A percentile compares a stretch with the other conserved stretches of the same genome.
Conservation (phyloP, 2,329 filamentous ascomycete genomes). For the Fonsecaea monophora region DNA sequence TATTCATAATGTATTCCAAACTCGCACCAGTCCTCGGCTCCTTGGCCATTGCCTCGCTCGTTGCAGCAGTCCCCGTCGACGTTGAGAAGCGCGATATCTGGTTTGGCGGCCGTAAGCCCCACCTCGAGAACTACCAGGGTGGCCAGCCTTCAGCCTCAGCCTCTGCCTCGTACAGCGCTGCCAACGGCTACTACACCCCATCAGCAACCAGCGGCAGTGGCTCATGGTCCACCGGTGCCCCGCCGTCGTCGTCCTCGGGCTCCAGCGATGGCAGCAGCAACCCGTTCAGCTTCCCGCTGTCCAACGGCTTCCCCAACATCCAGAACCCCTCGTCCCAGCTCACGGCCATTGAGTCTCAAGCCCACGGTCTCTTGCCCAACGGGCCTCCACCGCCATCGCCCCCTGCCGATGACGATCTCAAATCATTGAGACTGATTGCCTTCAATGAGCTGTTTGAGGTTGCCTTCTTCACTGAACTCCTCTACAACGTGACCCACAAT, state of each 20-base stretch:
- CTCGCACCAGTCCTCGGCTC: constrained; percentile 28
- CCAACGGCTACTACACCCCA: constrained; percentile 24
- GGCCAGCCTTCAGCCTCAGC: not conserved
- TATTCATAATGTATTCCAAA: constrained; percentile 32
- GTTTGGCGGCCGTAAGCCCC: constrained; percentile 21
- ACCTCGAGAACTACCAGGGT: constrained; percentile 16
- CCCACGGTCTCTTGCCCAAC: constrained; percentile 69
- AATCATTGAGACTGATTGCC: constrained; percentile 69
- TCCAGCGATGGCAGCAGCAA: constrained; percentile 21
- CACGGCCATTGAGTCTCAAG: constrained; percentile 59
- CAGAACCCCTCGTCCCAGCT: constrained; percentile 57
- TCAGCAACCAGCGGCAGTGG: constrained; percentile 6
- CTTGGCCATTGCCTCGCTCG: constrained; percentile 32
- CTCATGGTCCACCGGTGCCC: constrained; percentile 8
- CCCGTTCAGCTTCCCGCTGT: constrained; percentile 37
- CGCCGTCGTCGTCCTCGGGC: constrained; percentile 3
- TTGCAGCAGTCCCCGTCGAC: constrained; percentile 30
- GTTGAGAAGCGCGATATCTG: constrained; percentile 28
- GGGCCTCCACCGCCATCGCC: constrained; percentile 59
- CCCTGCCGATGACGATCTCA: constrained; percentile 58
- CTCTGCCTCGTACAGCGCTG: constrained; percentile 2
- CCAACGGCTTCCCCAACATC: constrained; percentile 66
- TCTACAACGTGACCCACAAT: constrained; percentile 66
- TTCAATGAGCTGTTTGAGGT: constrained; percentile 78
- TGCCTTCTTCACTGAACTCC: constrained; percentile 69